Base-by-base conservation (phyloP, 148 eudicot species). In the Arbutus unedo region DNA sequence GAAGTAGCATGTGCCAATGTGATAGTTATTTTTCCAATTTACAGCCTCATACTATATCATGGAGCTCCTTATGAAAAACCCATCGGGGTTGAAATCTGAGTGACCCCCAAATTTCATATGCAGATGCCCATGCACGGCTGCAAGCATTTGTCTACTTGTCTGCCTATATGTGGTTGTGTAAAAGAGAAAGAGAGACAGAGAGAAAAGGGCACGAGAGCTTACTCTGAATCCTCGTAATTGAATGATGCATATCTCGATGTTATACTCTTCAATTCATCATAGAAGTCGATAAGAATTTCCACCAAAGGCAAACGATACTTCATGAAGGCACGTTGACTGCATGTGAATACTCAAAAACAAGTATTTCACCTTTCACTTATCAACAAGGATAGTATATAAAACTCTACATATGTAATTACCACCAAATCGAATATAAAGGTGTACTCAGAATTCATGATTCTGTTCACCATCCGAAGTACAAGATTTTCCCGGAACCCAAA, bases 221-320 rank as follows among this genome's bases (percentile, higher is more conserved):
- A 95, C 98, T 95, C 98, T 64, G 98, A 81, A 77, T 92, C 98
- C 89, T 95, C 98, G 70, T 95, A 95, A 84, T 95, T 98, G 76
- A 95, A 95, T 13, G 98, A 90, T 10, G 98, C 98, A 90, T 95
- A 92, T 84, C 98, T 98, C 55, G 98, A 95, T 38, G 98, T 95
- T 78, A 95, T 89, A 81, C 96, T 93, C 81, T 95, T 95, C 86
- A 95, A 81, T 84, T 93, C 98, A 91, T 95, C 92, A 85, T 93
- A 95, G 77, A 95, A 95, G 90, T 95, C 98, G 41, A 95, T 94
- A 59, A 94, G 97, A 67, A 96, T 93, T 90, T 96, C 99, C 85
- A 98, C 90, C 88, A 94, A 89, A 74, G 99, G 99, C 78, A 96
- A 74, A 60, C 94, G 93, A 82, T 96, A 96, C 91, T 96, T 96